Evolutionary conservation across 257 asterid genomes (phyloP).

Genomic region (Lavandula angustifolia): DNA sequence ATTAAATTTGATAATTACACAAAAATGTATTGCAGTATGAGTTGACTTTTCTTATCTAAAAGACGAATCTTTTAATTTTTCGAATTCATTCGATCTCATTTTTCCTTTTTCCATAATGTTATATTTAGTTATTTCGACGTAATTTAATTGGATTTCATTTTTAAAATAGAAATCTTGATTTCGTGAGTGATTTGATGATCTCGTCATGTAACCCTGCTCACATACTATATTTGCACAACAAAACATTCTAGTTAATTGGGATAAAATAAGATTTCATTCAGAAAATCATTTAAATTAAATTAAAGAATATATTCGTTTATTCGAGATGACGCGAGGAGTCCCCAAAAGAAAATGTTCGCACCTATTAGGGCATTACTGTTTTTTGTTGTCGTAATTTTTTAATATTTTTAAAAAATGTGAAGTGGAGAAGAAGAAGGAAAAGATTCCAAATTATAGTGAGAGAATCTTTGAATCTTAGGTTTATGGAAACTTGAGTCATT

Average conservation of each 20-base stretch:
- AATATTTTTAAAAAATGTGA: neutral
- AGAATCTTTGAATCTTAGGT: slow-evolving; percentile 32
- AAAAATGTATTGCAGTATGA: no score
- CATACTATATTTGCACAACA: no score
- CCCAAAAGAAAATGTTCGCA: no score
- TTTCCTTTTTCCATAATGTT: neutral
- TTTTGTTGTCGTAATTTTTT: neutral
- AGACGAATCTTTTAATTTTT: neutral
- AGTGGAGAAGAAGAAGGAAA: slow-evolving; percentile 15
- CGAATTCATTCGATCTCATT: neutral
- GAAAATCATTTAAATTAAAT: slow-evolving; percentile 2
- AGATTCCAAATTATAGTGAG: slow-evolving; percentile 33
- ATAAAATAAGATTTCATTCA: neutral
- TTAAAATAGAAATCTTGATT: no score
- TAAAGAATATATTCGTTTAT: neutral
- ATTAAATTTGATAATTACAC: no score
- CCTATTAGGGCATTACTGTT: no score
- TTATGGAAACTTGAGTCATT: slow-evolving; percentile 31
- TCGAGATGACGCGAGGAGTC: no score
- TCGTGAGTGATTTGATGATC: no score
- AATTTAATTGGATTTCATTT: neutral
- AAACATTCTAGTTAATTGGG: no score
- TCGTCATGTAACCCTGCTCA: no score
- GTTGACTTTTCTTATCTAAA: no score
- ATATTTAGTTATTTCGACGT: neutral